Conservation (phyloP, 768 basidiomycete species). For the Psilocybe cubensis region DNA sequence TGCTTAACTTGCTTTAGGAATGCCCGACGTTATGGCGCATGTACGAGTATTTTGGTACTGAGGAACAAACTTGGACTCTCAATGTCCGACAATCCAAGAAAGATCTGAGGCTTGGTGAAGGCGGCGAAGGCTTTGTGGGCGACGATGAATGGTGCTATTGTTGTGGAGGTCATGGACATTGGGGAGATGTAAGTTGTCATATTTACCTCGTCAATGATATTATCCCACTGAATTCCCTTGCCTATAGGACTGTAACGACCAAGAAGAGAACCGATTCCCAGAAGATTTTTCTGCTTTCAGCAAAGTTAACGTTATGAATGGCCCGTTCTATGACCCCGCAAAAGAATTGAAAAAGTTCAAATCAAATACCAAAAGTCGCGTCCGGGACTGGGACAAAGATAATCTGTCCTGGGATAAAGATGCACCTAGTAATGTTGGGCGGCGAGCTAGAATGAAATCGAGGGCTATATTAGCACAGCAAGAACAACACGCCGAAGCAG, state of each 20-base stretch:
- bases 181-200: slow-evolving; percentile 69
- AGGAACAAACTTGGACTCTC: slow-evolving; percentile 50
- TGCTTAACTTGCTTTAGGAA: slow-evolving; percentile 50
- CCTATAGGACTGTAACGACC: slow-evolving; percentile 61
- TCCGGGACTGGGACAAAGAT: slow-evolving; percentile 41
- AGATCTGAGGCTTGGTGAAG: slow-evolving; percentile 57
- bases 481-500: slow-evolving; percentile 49
- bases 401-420: slow-evolving; percentile 48
- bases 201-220: neutral
- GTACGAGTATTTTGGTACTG: slow-evolving; percentile 70
- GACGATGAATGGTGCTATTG: slow-evolving; percentile 82
- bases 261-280: slow-evolving; percentile 40
- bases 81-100: slow-evolving; percentile 52
- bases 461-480: slow-evolving; percentile 57
- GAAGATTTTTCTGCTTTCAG: slow-evolving; percentile 72
- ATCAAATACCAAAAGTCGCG: slow-evolving; percentile 27
- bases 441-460: slow-evolving; percentile 63
- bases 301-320: slow-evolving; percentile 56
- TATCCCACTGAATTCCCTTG: neutral
- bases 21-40: slow-evolving; percentile 84
- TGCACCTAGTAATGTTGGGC: slow-evolving; percentile 66
- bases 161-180: slow-evolving; percentile 73
- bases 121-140: slow-evolving; percentile 81
- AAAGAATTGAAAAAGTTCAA: slow-evolving; percentile 27
- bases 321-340: slow-evolving; percentile 64